phyloP scores from a whole-genome alignment of 305 asterid species.

The Plantago coronopus region DNA sequence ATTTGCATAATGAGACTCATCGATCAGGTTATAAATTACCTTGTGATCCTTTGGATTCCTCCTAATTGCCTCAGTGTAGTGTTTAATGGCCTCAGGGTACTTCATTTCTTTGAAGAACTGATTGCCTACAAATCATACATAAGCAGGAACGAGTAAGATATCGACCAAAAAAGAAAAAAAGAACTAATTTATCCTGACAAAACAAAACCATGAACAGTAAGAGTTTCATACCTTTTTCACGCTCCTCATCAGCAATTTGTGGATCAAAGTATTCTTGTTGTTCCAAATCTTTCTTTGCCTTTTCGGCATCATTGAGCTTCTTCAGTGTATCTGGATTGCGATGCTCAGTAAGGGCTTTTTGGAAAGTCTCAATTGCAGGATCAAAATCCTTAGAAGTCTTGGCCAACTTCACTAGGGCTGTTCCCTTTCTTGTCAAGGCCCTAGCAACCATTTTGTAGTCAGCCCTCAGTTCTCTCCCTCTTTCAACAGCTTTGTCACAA shows the following conservation, averaged over 20 bases:
- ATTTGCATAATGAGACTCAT: neutral
- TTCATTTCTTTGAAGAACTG: conserved; percentile 81
- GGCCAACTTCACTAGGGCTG: conserved; percentile 75
- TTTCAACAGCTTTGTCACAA: conserved; percentile 88
- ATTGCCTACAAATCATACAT: conserved; percentile 44
- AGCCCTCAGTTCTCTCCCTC: conserved; percentile 78
- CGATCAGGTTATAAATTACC: conserved; percentile 29
- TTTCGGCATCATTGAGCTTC: conserved; percentile 85
- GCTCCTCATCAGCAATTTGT: conserved; percentile 83
- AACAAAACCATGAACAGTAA: neutral
- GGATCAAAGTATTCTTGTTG: conserved; percentile 84
- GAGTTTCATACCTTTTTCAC: conserved; percentile 63
- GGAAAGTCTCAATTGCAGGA: conserved; percentile 79
- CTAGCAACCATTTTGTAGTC: conserved; percentile 86
- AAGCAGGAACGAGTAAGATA: neutral
- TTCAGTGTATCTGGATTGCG: conserved; percentile 90
- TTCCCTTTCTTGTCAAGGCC: conserved; percentile 89
- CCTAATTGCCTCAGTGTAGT: conserved; percentile 72
- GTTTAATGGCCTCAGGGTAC: conserved; percentile 83
- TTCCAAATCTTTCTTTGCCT: conserved; percentile 84
- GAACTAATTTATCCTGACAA: neutral
- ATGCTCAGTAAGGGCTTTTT: conserved; percentile 89
- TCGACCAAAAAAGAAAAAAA: too few species aligned
- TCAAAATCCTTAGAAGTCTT: conserved; percentile 73
- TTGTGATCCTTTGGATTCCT: conserved; percentile 81